Base-by-base conservation (phyloP, 1,139 yeast species). In the Kodamaea plutei region DNA sequence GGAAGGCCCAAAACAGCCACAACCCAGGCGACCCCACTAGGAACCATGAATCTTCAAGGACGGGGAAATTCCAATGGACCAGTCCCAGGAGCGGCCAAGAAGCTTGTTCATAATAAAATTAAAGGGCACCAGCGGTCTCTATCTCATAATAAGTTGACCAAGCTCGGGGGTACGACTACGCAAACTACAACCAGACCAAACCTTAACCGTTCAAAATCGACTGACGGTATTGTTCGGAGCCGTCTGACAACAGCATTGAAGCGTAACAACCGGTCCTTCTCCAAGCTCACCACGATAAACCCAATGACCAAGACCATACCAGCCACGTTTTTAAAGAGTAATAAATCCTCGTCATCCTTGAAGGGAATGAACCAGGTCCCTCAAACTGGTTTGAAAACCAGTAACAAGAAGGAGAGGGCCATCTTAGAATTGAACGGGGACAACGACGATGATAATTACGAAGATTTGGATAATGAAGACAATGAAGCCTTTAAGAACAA, bases 301-400 rank as follows among this genome's bases (percentile, higher is more conserved):
- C 72, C 73, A 5, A 47, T 66, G 33, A 65, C 72, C 5, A 61
- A 62, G 33, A 56, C 72, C 11, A 41, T 43, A 14, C 60, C 64
- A 21, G 59, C 53, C 29, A 41, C 40, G 13, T 43, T 48, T 22
- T 35, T 49, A 15, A 43, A 41, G 30, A 50, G 61, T 10, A 64
- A 49, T 39, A 63, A 58, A 38, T 63, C 71, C 6, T 48, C 49
- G 14, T 45, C 57, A 1, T 63, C 70, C 5, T 45, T 66, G 28
- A 65, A 64, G 44, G 64, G 59, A n/a, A 36, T 49, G 45, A 33
- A 31, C 9, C 30, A 38, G n/a, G 19, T 43, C n/a, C 30, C 44
- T 4, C 31, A 45, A 17, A 30, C 43, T 14, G 72, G 73, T 1
- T 48, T 68, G 35, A 66, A 63, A 37, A 48, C 69, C 2, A 64